Base-by-base conservation (phyloP, 768 basidiomycete species). In the Boletus rex-veris region DNA sequence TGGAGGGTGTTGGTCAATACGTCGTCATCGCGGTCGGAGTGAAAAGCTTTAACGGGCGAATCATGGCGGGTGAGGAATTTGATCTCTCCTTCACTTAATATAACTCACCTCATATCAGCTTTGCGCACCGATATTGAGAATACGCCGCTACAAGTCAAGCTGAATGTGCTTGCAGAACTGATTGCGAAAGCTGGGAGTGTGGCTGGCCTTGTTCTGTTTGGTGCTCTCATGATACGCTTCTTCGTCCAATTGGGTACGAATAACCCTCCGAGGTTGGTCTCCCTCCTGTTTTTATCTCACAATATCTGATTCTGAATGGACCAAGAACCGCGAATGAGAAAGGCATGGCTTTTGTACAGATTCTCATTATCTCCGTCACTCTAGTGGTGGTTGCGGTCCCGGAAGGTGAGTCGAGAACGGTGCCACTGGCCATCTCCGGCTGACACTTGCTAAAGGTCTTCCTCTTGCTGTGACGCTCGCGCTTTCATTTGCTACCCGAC, bases 401-500 rank as follows among this genome's bases (percentile, higher is more conserved):
- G n/a, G 89, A 91, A 81, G 89, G 84, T 75, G 49, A 26, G 70
- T 54, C 10, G 7, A 10, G 60, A 4, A n/a, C 35, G 1, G 38
- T 38, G 39, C 38, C 41, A 18, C 10, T 39, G 7, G 37, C 14
- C 36, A 40, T 46, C 24, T 21, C 15, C 4, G 4, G 30, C 54
- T 54, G 37, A 45, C 43, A 14, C 36, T 10, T 35, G 28, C 52
- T 50, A 50, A 63, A 90, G 90, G 95, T 65, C 78, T 99, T 6
- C 96, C 96, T 3, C 78, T 99, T 50, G 96, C 96, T 39, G 96
- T 98, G 46, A 98, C 96, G 0, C 82, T 99, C 44, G 97, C 97
- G 0, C 77, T 99, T 31, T 92, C 97, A 1, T 99, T 98, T 65
- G 97, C 96, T 0, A 99, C 97, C 44, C 94, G 90, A 64, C 87